These are phyloP conservation scores for Omphalea diandra DNA, from an alignment of 441 rosid genomes.

Conservation along the genomic window DNA sequence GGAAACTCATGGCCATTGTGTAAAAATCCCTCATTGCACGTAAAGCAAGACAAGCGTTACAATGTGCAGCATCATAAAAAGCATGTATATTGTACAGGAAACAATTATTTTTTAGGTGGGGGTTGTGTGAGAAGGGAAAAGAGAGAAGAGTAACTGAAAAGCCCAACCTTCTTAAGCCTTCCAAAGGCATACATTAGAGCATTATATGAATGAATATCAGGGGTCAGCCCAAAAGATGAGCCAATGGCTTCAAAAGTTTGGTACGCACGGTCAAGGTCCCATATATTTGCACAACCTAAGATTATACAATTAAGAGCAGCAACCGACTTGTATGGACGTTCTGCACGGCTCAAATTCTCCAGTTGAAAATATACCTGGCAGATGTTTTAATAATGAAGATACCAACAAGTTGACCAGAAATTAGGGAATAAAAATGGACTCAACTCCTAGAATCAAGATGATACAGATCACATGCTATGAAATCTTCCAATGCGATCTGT, in stretches of 20 bases:
- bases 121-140: neutral
- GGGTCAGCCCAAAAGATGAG: conserved; percentile 69
- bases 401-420: conserved; percentile 13
- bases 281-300: conserved; percentile 88
- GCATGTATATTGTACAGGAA: neutral
- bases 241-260: conserved; percentile 91
- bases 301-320: conserved; percentile 91
- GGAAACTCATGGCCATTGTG: too few relatives aligned
- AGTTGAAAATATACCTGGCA: conserved; percentile 85
- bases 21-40: too few relatives aligned
- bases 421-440: neutral
- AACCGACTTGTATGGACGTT: conserved; percentile 83
- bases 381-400: conserved; percentile 20
- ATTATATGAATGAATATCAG: conserved; percentile 85
- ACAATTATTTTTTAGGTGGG: neutral
- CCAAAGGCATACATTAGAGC: conserved; percentile 83
- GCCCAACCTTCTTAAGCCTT: conserved; percentile 75
- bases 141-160: conserved; percentile 11
- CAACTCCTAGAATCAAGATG: neutral
- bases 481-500: neutral
- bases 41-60: too few relatives aligned
- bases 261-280: conserved; percentile 97
- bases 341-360: conserved; percentile 70
- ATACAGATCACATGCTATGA: neutral
- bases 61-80: too few relatives aligned